These are phyloP conservation scores for Syncephalastrum sp. DNA, from an alignment of 371 early-diverging fungal species.

Conservation along the genomic window DNA sequence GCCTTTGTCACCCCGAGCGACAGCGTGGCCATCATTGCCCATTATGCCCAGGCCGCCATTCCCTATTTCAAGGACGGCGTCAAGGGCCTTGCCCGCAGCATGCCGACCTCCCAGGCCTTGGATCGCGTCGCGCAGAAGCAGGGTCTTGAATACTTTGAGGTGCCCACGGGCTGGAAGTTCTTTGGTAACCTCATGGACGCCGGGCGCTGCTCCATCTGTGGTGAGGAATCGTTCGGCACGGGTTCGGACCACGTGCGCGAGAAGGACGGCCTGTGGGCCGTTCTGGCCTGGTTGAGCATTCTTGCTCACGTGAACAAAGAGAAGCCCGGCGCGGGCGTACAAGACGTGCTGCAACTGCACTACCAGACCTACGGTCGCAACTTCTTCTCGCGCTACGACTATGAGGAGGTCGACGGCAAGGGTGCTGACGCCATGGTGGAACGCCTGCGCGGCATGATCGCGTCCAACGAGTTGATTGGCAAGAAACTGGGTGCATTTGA, in stretches of 20 bases:
- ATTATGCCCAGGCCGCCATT: constrained; percentile 77
- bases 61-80: constrained; percentile 93
- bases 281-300: constrained; percentile 95
- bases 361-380: constrained; percentile 90
- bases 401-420: constrained; percentile 90
- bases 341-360: constrained; percentile 79
- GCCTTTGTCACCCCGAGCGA: constrained; percentile 97
- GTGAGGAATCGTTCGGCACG: constrained; percentile 97
- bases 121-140: constrained; percentile 88
- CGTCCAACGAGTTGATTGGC: constrained; percentile 51
- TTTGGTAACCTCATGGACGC: constrained; percentile 99
- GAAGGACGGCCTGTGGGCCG: constrained; percentile 98
- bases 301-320: constrained; percentile 74
- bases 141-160: constrained; percentile 78
- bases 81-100: constrained; percentile 89
- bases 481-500: constrained; percentile 61
- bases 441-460: constrained; percentile 59
- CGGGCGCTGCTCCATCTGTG: constrained; percentile 91
- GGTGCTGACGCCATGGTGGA: constrained; percentile 80
- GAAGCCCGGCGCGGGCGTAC: constrained; percentile 56
- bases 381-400: constrained; percentile 97
- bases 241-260: constrained; percentile 98
- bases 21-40: constrained; percentile 96
- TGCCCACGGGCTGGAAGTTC: constrained; percentile 96
- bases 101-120: constrained; percentile 94